These are phyloP conservation scores for Nothophytophthora sp. DNA, from an alignment of 352 stramenopile species.

Conservation along the genomic window DNA sequence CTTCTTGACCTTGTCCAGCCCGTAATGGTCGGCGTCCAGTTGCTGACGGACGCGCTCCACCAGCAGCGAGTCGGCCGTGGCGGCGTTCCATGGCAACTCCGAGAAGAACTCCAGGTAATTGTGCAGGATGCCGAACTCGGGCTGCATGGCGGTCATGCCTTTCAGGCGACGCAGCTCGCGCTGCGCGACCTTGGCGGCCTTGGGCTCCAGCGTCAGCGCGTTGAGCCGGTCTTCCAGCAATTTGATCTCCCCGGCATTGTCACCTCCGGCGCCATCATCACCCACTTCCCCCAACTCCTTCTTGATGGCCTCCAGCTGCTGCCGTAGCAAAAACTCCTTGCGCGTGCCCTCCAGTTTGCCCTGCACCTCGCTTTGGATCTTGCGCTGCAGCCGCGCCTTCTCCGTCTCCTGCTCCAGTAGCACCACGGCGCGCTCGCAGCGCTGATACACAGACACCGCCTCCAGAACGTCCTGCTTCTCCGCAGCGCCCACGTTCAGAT, in stretches of 20 bases:
- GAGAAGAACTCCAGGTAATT: slow-evolving; percentile 86
- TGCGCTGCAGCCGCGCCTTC: slow-evolving; percentile 59
- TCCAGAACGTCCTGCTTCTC: slow-evolving; percentile 70
- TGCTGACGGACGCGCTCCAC: slow-evolving; percentile 61
- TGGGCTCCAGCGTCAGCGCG: slow-evolving; percentile 45
- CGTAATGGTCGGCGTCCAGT: slow-evolving; percentile 81
- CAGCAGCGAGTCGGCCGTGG: slow-evolving; percentile 55
- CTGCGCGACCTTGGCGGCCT: slow-evolving; percentile 58
- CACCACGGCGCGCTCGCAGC: slow-evolving; percentile 49
- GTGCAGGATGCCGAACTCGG: slow-evolving; percentile 78
- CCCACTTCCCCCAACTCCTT: slow-evolving; percentile 93
- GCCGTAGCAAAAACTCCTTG: slow-evolving; percentile 95
- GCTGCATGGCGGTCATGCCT: slow-evolving; percentile 73
- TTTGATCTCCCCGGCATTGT: slow-evolving; percentile 48
- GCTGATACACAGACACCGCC: slow-evolving; percentile 35
- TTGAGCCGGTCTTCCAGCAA: slow-evolving; percentile 62
- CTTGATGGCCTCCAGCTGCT: slow-evolving; percentile 99
- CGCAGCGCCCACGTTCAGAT: slow-evolving; percentile 51
- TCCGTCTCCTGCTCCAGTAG: slow-evolving; percentile 62
- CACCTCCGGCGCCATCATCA: slow-evolving; percentile 38
- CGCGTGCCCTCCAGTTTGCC: slow-evolving; percentile 69
- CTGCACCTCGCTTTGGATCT: slow-evolving; percentile 73
- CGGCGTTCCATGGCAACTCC: slow-evolving; percentile 64
- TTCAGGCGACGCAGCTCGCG: slow-evolving; percentile 73
- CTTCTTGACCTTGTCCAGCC: slow-evolving; percentile 83